Evolutionary conservation across 129 eudicot species (phyloP).

Genomic region (Chrysanthemum makinoi): DNA sequence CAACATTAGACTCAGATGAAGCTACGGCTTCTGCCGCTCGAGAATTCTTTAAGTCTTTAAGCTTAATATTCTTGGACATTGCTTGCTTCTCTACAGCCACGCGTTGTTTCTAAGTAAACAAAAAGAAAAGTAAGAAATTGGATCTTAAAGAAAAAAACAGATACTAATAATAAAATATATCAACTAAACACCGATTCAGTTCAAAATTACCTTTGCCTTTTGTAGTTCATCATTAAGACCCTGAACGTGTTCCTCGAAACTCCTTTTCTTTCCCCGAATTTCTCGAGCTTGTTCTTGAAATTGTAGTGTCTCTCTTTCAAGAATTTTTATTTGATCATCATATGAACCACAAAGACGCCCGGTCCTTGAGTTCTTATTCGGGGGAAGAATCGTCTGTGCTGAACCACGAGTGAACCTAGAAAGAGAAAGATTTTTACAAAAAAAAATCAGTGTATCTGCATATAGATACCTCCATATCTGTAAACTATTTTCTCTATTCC

Average conservation of each 20-base stretch:
- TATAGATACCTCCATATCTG: constrained; percentile 2
- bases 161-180: background rate
- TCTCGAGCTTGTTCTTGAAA: constrained; percentile 49
- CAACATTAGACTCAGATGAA: constrained; percentile 52
- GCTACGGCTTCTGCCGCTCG: constrained; percentile 49
- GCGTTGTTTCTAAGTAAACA: constrained; percentile 59
- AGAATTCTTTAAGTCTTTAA: constrained; percentile 59
- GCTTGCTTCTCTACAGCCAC: constrained; percentile 37
- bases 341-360: constrained; percentile 83
- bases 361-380: constrained; percentile 49
- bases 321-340: constrained; percentile 63
- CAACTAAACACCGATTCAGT: background rate
- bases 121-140: background rate
- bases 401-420: constrained; percentile 88
- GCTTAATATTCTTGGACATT: constrained; percentile 43
- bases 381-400: constrained; percentile 84
- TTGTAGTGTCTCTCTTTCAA: constrained; percentile 47
- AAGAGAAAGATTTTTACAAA: background rate
- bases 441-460: background rate
- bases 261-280: constrained; percentile 56
- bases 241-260: constrained; percentile 44
- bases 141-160: background rate
- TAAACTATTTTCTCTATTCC: too few species aligned
- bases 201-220: constrained; percentile 49
- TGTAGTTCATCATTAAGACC: constrained; percentile 35